These are phyloP conservation scores for Chaetomium cochliodes DNA, from an alignment of 495 filamentous ascomycete genomes.

Conservation along the genomic window DNA sequence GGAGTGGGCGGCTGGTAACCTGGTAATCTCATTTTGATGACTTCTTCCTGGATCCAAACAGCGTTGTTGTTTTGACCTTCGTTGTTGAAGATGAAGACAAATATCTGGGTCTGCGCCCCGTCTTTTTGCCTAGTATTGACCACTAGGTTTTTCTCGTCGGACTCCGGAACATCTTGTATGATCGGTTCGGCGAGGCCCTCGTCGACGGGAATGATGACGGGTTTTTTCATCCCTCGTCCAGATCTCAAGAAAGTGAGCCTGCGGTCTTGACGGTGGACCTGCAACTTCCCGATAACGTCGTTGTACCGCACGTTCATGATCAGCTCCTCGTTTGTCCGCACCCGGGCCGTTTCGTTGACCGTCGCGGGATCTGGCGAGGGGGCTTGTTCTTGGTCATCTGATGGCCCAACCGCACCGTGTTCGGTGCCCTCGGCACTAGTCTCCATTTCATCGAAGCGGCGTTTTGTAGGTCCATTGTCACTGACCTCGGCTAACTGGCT, in stretches of 20 bases:
- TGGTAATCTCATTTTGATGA: constrained; percentile 14
- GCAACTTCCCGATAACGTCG: constrained; percentile 23
- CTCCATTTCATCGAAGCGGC: constrained; percentile 10
- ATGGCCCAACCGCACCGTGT: background rate
- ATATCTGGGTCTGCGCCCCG: constrained; percentile 8
- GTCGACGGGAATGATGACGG: constrained; percentile 23
- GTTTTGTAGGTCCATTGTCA: constrained; percentile 10
- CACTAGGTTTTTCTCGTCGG: constrained; percentile 24
- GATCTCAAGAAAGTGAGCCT: constrained; percentile 20
- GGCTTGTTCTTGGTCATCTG: background rate
- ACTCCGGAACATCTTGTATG: constrained; percentile 24
- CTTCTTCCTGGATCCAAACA: constrained; percentile 16
- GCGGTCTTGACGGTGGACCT: constrained; percentile 8
- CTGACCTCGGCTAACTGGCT: background rate
- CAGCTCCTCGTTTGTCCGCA: constrained; percentile 1
- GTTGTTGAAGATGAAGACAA: constrained; percentile 26
- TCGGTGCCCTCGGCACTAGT: background rate
- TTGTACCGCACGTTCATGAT: constrained; percentile 26
- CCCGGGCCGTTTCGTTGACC: background rate
- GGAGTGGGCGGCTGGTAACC: background rate
- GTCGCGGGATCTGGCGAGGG: background rate
- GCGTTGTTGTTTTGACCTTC: constrained; percentile 22
- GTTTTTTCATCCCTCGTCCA: constrained; percentile 15
- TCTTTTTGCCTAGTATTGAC: constrained; percentile 6
- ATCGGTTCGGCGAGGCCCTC: constrained; percentile 19